Evolutionary conservation across 2,329 filamentous ascomycete genomes (phyloP).

Genomic region (Colletotrichum costaricense): DNA sequence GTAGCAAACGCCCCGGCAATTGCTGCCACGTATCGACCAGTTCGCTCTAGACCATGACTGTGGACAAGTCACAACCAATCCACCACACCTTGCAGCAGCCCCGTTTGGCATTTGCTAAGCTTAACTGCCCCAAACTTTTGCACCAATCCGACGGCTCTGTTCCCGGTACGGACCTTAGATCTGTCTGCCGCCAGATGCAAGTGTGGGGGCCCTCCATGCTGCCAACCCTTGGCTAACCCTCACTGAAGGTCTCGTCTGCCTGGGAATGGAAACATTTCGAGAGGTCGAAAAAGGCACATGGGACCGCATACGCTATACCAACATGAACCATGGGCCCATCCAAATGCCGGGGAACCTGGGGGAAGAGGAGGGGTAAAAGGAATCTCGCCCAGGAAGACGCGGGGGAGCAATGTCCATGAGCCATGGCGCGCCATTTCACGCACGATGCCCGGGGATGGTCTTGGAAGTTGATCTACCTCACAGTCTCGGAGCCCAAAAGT

Average conservation of each 20-base stretch:
- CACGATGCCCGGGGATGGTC: not conserved
- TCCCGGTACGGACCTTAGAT: constrained; percentile 30
- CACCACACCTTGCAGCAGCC: constrained; percentile 18
- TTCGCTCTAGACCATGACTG: not conserved
- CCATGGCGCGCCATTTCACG: not conserved
- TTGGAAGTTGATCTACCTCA: not conserved
- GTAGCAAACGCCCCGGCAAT: constrained; percentile 1
- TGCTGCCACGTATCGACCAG: constrained; percentile 22
- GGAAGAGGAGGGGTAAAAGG: constrained; percentile 21
- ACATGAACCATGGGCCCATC: constrained; percentile 20
- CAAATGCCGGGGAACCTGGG: constrained; percentile 14
- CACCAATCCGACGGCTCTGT: constrained; percentile 30
- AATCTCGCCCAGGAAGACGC: constrained; percentile 15
- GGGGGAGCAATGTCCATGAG: not conserved
- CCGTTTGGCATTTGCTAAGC: constrained; percentile 33
- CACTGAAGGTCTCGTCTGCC: not conserved
- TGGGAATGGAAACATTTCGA: constrained; percentile 12
- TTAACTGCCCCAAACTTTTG: constrained; percentile 28
- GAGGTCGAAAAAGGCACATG: not conserved
- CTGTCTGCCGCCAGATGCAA: constrained; percentile 35
- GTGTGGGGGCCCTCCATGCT: constrained; percentile 29
- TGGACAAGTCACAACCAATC: not conserved
- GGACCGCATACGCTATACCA: not conserved
- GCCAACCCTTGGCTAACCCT: constrained; percentile 19
- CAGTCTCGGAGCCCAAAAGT: constrained; percentile 32